Percentiles rank a stretch among this genome's conserved stretches.
Evolutionary conservation across 2,329 filamentous ascomycete genomes (phyloP).

Genomic region (Paecilomyces formosus): DNA sequence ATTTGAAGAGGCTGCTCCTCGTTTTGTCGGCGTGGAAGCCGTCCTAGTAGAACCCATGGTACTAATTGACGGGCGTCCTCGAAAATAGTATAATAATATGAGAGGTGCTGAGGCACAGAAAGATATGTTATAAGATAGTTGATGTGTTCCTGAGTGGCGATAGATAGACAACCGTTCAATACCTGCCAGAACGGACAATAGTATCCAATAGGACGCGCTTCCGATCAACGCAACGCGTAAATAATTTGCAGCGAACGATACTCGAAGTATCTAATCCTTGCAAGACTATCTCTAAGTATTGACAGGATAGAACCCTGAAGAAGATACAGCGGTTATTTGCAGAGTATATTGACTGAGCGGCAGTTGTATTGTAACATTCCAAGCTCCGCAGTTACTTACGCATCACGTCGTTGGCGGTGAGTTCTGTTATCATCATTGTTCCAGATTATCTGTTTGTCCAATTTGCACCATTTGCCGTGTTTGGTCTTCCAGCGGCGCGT

Average conservation of each 20-base stretch:
- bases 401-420: not conserved
- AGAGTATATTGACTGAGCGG: no score
- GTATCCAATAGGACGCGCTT: not conserved
- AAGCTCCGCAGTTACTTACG: not conserved
- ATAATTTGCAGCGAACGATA: no score
- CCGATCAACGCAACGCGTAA: no score
- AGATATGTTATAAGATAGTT: not conserved
- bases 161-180: not conserved
- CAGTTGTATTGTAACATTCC: not conserved
- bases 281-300: no score
- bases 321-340: no score
- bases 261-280: no score
- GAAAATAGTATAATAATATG: not conserved
- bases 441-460: not conserved
- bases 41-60: not conserved
- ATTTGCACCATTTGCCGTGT: not conserved
- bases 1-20: not conserved
- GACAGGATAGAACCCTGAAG: no score
- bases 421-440: not conserved
- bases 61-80: not conserved
- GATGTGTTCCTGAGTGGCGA: not conserved
- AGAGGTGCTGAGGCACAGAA: not conserved
- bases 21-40: not conserved
- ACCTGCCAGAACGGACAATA: not conserved
- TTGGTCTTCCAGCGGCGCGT: not conserved